Evolutionary conservation across 257 asterid genomes (phyloP).

Genomic region (Fraxinus quadrangulata): DNA sequence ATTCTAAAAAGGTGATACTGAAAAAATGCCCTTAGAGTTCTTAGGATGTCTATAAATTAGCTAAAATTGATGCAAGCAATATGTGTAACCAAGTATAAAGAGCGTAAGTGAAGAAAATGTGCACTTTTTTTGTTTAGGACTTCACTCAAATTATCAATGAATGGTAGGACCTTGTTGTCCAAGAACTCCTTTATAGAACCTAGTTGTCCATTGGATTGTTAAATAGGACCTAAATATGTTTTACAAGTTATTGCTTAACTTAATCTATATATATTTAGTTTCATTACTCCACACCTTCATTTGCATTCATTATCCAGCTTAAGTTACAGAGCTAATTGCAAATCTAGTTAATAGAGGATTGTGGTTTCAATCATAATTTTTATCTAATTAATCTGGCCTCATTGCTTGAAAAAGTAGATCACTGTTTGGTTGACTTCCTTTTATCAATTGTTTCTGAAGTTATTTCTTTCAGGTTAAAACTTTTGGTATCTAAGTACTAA

Average conservation of each 20-base stretch:
- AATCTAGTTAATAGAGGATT: no score
- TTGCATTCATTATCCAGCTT: background rate
- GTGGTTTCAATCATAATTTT: no score
- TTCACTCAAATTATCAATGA: background rate
- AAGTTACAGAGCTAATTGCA: no score
- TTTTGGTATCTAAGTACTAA: no score
- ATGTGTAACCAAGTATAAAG: background rate
- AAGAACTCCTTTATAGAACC: background rate
- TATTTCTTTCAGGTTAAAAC: no score
- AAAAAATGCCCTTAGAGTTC: background rate
- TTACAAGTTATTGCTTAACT: background rate
- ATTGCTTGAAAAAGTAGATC: no score
- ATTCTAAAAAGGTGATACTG: background rate
- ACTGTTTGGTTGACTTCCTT: no score
- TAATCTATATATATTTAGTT: background rate
- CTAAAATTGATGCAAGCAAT: background rate
- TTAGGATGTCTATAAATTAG: background rate
- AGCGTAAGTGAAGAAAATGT: background rate
- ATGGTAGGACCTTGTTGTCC: background rate
- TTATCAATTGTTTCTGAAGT: no score
- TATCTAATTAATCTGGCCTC: no score
- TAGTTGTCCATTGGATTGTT: background rate
- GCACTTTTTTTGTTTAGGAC: background rate
- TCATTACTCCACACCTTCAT: background rate
- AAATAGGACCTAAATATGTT: background rate